Base-by-base conservation (phyloP, 345 rosid species). In the Arabidopsis arenosa region DNA sequence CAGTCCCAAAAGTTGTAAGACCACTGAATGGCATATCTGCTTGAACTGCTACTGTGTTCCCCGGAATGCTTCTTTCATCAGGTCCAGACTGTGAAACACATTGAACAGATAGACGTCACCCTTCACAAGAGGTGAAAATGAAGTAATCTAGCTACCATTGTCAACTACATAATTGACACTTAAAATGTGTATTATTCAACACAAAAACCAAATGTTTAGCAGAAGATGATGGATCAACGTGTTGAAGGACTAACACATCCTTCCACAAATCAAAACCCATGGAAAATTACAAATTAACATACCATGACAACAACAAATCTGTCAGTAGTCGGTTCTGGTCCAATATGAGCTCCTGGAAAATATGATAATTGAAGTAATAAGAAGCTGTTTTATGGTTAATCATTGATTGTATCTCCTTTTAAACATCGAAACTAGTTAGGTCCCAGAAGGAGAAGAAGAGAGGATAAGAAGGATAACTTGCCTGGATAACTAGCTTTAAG, bases 241-340 rank as follows among this genome's bases (percentile, higher is more conserved):
- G 45, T 28, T 11, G 33, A 21, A 12, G 23, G 58, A 44, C 51
- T 33, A 54, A 68, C 15, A 44, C 10, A 54, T 54, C 26, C 12
- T 45, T 58, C 57, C 64, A 53, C 12, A 69, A 53, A 15, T 62
- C 44, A 62, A 76, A 33, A n/a, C n/a, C 33, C 5, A 23, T n/a
- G n/a, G 54, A 12, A 23, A 64, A 55, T 21, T 26, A 54, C 61
- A 30, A 23, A 56, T 11, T n/a, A 13, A 33, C 73, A 68, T 95
- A 95, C 98, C 97, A 89, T 92, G 68, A 95, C 97, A 63, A 90
- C 97, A 61, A 92, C 96, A 87, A 95, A 95, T 89, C 97, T 88
- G 83, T 95, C 99, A 7, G 97, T 95, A 4, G 97, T 95, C 14
- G 99, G 99, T 68, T 95, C 99, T 45, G 99, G 97, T 79, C 97